phyloP scores from a whole-genome alignment of 306 rosid species.

The Prunus campanulata region DNA sequence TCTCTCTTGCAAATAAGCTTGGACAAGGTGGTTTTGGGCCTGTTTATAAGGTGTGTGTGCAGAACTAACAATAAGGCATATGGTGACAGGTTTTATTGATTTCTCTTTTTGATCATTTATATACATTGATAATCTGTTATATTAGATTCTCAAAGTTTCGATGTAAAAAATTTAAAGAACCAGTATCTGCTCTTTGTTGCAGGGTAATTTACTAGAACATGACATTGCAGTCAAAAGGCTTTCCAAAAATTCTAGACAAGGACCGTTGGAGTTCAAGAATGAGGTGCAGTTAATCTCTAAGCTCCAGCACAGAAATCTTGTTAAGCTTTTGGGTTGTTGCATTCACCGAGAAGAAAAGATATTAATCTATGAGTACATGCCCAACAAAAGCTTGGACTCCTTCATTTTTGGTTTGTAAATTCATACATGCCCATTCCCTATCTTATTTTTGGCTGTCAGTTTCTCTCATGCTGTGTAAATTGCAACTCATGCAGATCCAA shows the following conservation, averaged over 20 bases:
- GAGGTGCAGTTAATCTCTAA: constrained; percentile 30
- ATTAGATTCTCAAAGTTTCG: neutral
- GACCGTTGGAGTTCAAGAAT: constrained; percentile 30
- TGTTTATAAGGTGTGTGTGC: constrained; percentile 26
- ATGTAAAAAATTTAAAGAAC: neutral
- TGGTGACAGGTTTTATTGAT: neutral
- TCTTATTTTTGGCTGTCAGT: neutral
- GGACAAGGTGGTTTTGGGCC: constrained; percentile 36
- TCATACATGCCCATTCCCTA: neutral
- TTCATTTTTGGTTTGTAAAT: constrained; percentile 30
- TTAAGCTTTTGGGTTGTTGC: constrained; percentile 34
- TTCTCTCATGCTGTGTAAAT: neutral
- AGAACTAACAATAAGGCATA: neutral
- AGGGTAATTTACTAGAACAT: constrained; percentile 17
- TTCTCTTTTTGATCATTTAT: neutral
- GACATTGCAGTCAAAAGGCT: constrained; percentile 33
- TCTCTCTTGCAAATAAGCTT: constrained; percentile 25
- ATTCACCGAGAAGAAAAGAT: constrained; percentile 24
- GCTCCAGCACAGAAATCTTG: constrained; percentile 34
- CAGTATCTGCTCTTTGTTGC: neutral
- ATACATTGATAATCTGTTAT: neutral
- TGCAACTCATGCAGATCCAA: constrained; percentile 15
- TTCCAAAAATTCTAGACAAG: constrained; percentile 29
- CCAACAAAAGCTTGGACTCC: constrained; percentile 33
- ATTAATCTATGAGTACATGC: constrained; percentile 34